Percentiles rank a stretch among this genome's conserved stretches.
phyloP scores from a whole-genome alignment of 2,329 filamentous ascomycete species.

The Leptodontidium sp. region DNA sequence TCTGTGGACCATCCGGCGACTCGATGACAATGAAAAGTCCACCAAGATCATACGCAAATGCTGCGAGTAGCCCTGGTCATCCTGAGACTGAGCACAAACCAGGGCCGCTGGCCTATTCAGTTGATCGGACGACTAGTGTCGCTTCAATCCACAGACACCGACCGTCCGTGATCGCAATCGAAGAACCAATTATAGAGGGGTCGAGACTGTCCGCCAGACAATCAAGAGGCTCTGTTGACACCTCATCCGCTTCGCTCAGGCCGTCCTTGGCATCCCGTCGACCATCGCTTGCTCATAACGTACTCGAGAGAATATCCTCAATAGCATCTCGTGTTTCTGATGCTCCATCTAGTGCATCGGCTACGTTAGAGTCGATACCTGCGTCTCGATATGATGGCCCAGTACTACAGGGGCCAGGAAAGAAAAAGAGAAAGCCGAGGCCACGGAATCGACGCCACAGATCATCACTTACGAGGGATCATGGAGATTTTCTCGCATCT shows the following conservation, averaged over 20 bases:
- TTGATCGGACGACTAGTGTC: constrained; percentile 7
- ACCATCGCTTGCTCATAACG: constrained; percentile 11
- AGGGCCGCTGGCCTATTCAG: neutral
- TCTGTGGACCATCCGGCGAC: neutral
- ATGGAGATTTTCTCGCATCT: constrained; percentile 22
- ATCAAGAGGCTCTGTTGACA: constrained; percentile 1
- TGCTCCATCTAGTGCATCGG: constrained; percentile 3
- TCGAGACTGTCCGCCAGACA: neutral
- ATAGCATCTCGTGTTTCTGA: constrained; percentile 11
- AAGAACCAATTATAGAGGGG: neutral
- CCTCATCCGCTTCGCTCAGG: neutral
- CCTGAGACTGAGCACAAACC: neutral
- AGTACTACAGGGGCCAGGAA: neutral
- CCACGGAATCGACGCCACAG: constrained; percentile 21
- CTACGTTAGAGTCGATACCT: neutral
- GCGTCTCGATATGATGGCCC: neutral
- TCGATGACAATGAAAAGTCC: neutral
- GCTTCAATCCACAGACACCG: neutral
- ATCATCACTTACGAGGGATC: constrained; percentile 10
- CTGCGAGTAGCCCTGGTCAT: neutral
- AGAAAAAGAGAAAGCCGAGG: neutral
- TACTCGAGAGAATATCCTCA: constrained; percentile 3
- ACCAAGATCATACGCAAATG: neutral
- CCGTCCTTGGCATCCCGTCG: constrained; percentile 12
- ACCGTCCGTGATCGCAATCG: constrained; percentile 12